These are phyloP conservation scores for Parastagonospora avenae DNA, from an alignment of 2,329 filamentous ascomycete genomes.

Conservation along the genomic window DNA sequence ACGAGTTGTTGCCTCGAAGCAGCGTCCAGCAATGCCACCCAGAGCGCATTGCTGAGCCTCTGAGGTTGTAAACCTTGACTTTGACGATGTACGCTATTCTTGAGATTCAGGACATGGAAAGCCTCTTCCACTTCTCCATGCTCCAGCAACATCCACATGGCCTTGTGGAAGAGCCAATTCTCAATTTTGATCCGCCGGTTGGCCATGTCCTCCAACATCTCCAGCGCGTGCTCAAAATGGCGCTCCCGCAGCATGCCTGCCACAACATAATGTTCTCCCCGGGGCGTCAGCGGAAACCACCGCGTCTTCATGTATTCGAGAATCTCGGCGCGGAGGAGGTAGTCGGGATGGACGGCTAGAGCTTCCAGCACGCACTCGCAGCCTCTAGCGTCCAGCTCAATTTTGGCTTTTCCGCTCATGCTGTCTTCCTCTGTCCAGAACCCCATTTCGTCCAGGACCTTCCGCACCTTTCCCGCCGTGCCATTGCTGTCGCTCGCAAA, in stretches of 20 bases:
- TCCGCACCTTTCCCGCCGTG: constrained; percentile 66
- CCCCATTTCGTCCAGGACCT: constrained; percentile 75
- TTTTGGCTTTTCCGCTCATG: constrained; percentile 49
- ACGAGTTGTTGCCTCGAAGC: constrained; percentile 68
- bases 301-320: constrained; percentile 74
- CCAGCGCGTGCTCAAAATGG: constrained; percentile 80
- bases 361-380: constrained; percentile 76
- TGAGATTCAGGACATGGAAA: constrained; percentile 64
- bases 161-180: constrained; percentile 78
- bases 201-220: constrained; percentile 70
- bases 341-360: constrained; percentile 84
- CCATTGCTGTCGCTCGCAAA: constrained; percentile 69
- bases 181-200: constrained; percentile 61
- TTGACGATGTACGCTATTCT: constrained; percentile 31
- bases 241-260: constrained; percentile 79
- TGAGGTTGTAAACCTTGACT: constrained; percentile 24
- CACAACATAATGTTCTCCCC: constrained; percentile 70
- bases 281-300: constrained; percentile 69
- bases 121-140: constrained; percentile 78
- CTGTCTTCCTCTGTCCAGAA: constrained; percentile 19
- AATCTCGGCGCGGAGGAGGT: constrained; percentile 72
- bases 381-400: constrained; percentile 68
- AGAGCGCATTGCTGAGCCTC: constrained; percentile 61
- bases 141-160: constrained; percentile 74
- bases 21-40: constrained; percentile 75